Evolutionary conservation across 1,284 basidiomycete species (phyloP), one percentile per base, ranked within the genome.

Genomic region (Apiotrichum mycotoxinovorans): DNA sequence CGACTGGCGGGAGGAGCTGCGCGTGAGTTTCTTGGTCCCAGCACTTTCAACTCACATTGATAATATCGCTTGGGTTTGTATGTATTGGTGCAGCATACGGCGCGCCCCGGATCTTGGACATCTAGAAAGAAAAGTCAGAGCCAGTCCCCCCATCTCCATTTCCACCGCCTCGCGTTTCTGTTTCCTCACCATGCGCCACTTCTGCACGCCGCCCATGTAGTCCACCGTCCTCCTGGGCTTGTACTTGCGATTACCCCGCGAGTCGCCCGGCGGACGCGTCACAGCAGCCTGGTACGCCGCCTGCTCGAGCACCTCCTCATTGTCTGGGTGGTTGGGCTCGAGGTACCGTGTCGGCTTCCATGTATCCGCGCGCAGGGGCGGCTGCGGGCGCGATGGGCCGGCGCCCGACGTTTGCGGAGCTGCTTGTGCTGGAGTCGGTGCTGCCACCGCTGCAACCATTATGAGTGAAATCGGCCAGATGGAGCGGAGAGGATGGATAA

Each of bases 181-280:
- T 44, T 20, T 22, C 80, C 87, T 62, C 69, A 93, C 91, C 79
- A 91, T 74, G 51, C 81, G 77, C 88, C 88, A 95, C 61, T 89
- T 82, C 18, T 88, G 88, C 72, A 95, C 81, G 2, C 86, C 85
- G 26, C 91, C 91, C 67, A 89, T 89, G 71, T 93, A 96, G 77
- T 98, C 95, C 15, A 98, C 91, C 17, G 95, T 98, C 73, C 92
- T 80, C 58, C 95, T 80, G 22, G 95, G 93, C 65, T 92, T 83
- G 55, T 91, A 92, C 79, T 93, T 92, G 79, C 92, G 91, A 62
- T 91, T 82, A 7, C 81, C 76, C 84, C 91, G 34, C 82, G 65
- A 67, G 60, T 70, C 68, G 33, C 68, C 71, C 25, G 63, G 68
- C 64, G 48, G 76, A 63, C 61, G 62, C 1, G 73, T 75, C n/a